Evolutionary conservation across 225 moss, liverwort and hornwort genomes (phyloP), one percentile per base, ranked within the genome.

Genomic region (Pseudisothecium myosuroides): DNA sequence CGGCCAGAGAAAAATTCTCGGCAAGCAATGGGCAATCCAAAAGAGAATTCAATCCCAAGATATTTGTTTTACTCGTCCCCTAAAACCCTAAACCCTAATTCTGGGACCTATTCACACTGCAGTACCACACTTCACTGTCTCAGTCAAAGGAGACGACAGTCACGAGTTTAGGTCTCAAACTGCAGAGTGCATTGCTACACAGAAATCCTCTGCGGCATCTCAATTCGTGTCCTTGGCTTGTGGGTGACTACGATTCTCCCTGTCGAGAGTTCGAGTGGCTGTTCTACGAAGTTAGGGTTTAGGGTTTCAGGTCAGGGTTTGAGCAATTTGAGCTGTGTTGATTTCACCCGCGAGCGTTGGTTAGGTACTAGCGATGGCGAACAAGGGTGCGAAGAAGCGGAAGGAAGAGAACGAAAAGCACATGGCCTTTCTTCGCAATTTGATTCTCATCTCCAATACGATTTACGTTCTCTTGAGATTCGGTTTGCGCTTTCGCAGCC

Each of bases 331-430:
- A 64, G 34, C 65, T 29, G 24, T 19, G 54, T 56, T 68, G 39
- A 83, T n/a, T 68, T 68, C n/a, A 45, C 62, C 26, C 31, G 9
- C 9, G 5, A 75, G 86, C 49, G 29, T 29, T 52, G 24, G 16
- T 27, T 47, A 13, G 17, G 75, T 21, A 3, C 14, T 23, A 88
- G 92, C 60, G 72, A 98, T 98, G 98, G 98, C 98, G 77, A 98
- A 98, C 86, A 93, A 96, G 89, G 98, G 98, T 74, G 98, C 98
- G 77, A 98, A 98, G 94, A 98, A 98, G 94, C 95, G 98, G 67
- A 95, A 95, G 90, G 97, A 97, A 55, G 98, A 96, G 96, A 98
- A 98, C 59, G 95, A 96, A 49, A 96, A 91, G 89, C 98, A 97
- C 88, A 92, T 98, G 90, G 89, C 84, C 23, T 94, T 90, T 72